Percentiles rank a stretch among this genome's conserved stretches.
phyloP scores from a whole-genome alignment of 371 early-diverging fungal species.

The Saksenaea vasiformis region DNA sequence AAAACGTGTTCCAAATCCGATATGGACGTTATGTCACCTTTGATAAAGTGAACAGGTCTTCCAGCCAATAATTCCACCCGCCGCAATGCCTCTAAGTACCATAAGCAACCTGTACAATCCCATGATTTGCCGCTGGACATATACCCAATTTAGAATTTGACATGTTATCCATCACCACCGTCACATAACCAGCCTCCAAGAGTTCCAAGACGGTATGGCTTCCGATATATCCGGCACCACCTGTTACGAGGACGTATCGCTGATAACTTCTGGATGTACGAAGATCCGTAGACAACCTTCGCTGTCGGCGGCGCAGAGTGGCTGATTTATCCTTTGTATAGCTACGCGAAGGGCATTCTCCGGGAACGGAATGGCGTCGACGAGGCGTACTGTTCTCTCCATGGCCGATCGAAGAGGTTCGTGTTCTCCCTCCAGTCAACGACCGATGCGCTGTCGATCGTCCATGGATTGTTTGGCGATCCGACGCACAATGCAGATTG shows the following conservation, averaged over 20 bases:
- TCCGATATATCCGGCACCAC: constrained; percentile 92
- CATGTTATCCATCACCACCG: constrained; percentile 84
- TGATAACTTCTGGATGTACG: too few species aligned
- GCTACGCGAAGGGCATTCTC: too few species aligned
- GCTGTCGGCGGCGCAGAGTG: too few species aligned
- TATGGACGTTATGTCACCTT: constrained; percentile 44
- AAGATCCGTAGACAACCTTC: too few species aligned
- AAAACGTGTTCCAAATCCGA: constrained; percentile 66
- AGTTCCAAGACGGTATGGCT: constrained; percentile 87
- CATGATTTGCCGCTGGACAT: background rate
- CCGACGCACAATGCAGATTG: too few species aligned
- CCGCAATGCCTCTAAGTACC: constrained; percentile 44
- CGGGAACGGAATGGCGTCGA: too few species aligned
- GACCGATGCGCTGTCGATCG: too few species aligned
- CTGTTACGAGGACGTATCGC: constrained; percentile 77
- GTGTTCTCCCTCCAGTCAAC: too few species aligned
- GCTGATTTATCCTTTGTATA: too few species aligned
- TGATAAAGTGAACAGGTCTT: constrained; percentile 39
- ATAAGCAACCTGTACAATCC: background rate
- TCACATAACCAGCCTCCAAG: constrained; percentile 65
- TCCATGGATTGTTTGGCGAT: too few species aligned
- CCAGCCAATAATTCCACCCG: constrained; percentile 49
- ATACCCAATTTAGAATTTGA: constrained; percentile 61
- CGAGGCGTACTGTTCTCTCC: too few species aligned
- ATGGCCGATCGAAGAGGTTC: too few species aligned